Evolutionary conservation across 768 basidiomycete species (phyloP), one percentile per base, ranked within the genome.

Genomic region (Sarcodon aspratus): DNA sequence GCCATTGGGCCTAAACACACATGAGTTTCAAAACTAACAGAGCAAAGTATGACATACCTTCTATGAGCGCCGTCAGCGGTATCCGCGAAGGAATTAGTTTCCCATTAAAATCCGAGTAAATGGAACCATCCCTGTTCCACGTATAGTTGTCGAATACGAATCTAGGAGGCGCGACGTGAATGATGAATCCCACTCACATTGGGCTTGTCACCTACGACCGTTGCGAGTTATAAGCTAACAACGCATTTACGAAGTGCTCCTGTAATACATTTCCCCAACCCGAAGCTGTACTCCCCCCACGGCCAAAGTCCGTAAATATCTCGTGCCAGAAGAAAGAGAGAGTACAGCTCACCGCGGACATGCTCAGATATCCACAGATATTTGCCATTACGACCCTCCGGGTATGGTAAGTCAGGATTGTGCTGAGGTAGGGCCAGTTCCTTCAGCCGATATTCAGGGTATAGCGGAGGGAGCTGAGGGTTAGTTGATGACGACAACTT

Each of bases 261-360:
- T 82, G 76, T 67, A 81, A 65, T 8, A 61, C 68, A 48, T 83
- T 83, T 2, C 79, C 80, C 77, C 77, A 82, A 3, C 80, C 81
- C 38, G 70, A 67, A 8, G 57, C 76, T 76, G 43, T 8, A 21
- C 9, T 21, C 15, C 35, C n/a, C 38, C 13, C 48, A 33, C 44
- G 34, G 43, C 6, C 9, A 8, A 52, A 46, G 10, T 51, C 46
- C 33, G 50, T 46, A 44, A 53, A 43, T 2, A 43, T 18, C 7
- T 7, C 1, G 7, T 45, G 4, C 10, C 11, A 40, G 31, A 48
- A 9, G 48, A 32, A 10, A 44, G 36, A 36, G 33, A 18, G 21
- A 32, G 5, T 36, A 36, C 36, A 40, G 35, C 13, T 8, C 27
- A 54, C 57, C 48, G 17, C 53, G 58, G 3, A 58, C 60, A 38